A percentile compares a stretch with the other conserved stretches of the same genome.
Conservation (phyloP, 495 filamentous ascomycete genomes). For the Talaromyces nanjingensis region DNA sequence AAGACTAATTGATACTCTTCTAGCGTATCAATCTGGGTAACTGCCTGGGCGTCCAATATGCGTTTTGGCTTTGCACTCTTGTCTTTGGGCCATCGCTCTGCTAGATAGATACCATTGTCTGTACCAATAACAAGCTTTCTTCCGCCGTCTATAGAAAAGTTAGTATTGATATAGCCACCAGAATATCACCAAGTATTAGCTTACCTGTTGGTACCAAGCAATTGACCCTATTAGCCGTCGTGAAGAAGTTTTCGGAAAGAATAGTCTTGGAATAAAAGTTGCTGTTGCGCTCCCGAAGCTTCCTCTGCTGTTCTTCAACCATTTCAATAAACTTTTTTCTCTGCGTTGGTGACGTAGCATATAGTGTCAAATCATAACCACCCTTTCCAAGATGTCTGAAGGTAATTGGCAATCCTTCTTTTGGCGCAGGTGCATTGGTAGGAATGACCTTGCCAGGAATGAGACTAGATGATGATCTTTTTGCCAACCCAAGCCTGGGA, state of each 20-base stretch:
- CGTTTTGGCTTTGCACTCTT: slow-evolving; percentile 65
- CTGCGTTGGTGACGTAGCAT: slow-evolving; percentile 69
- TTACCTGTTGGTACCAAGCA: slow-evolving; percentile 84
- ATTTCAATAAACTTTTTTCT: slow-evolving; percentile 93
- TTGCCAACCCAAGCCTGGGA: slow-evolving; percentile 69
- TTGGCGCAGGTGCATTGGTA: slow-evolving; percentile 39
- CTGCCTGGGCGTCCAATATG: slow-evolving; percentile 77
- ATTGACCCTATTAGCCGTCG: slow-evolving; percentile 73
- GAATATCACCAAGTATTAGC: slow-evolving; percentile 15
- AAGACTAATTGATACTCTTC: slow-evolving; percentile 90
- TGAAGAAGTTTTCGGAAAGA: slow-evolving; percentile 81
- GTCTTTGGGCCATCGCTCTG: slow-evolving; percentile 84
- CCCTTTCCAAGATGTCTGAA: slow-evolving; percentile 96
- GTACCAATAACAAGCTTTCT: slow-evolving; percentile 91
- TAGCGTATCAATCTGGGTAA: slow-evolving; percentile 92
- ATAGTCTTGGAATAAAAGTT: slow-evolving; percentile 91
- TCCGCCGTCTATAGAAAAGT: slow-evolving; percentile 66
- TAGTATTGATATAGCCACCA: slow-evolving; percentile 17
- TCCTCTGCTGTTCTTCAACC: slow-evolving; percentile 84
- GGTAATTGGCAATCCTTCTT: slow-evolving; percentile 92
- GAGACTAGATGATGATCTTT: slow-evolving; percentile 83
- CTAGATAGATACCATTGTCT: slow-evolving; percentile 85
- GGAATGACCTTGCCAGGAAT: slow-evolving; percentile 63
- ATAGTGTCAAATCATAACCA: slow-evolving; percentile 90
- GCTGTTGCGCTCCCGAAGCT: slow-evolving; percentile 70